Evolutionary conservation across 768 basidiomycete genomes (phyloP).

Genomic region (Russula lepida): DNA sequence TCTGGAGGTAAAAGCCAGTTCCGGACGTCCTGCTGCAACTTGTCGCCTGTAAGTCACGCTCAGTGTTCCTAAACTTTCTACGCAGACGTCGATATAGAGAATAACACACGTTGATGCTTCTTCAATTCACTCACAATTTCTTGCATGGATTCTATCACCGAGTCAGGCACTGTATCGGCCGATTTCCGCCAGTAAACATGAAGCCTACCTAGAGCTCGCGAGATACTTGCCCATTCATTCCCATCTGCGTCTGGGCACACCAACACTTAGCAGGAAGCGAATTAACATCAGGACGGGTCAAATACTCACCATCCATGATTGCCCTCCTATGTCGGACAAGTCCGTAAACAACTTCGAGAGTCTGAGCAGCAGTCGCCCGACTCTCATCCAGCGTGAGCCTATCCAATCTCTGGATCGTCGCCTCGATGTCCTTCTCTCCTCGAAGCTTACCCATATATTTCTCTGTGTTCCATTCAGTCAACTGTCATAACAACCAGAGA

Average conservation of each 20-base stretch:
- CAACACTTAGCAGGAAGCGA: background rate
- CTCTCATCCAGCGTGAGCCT: background rate
- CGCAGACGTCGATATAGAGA: background rate
- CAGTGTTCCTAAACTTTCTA: background rate
- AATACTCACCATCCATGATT: background rate
- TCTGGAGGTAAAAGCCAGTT: constrained; percentile 5
- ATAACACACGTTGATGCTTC: background rate
- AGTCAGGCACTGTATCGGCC: background rate
- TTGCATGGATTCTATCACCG: background rate
- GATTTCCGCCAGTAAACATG: no score
- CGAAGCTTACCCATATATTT: background rate
- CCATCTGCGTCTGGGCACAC: background rate
- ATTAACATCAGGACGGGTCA: background rate
- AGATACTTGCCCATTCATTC: background rate
- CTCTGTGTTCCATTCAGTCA: background rate
- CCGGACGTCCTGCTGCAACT: background rate
- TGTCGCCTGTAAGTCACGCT: background rate
- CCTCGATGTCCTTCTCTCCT: background rate
- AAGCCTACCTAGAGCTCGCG: background rate
- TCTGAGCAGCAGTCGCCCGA: background rate
- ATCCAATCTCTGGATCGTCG: background rate
- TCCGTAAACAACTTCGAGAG: background rate
- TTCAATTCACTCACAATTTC: background rate
- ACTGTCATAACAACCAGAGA: no score
- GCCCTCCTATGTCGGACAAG: no score